A percentile compares a stretch with the other conserved stretches of the same genome.
Conservation (phyloP, 352 stramenopile genomes). For the Globisporangium megalacanthum region DNA sequence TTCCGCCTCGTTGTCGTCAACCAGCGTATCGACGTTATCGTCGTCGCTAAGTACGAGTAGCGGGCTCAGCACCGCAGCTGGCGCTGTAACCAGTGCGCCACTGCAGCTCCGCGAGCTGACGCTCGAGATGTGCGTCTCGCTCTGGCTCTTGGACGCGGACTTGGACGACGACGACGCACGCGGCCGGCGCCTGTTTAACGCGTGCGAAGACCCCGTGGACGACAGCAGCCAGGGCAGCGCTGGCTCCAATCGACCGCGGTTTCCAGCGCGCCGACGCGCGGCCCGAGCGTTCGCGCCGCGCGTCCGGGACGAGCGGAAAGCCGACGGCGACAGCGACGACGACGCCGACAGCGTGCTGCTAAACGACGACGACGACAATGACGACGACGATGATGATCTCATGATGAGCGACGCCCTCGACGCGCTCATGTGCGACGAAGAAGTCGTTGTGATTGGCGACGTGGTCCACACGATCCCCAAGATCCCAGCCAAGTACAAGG, state of each 20-base stretch:
- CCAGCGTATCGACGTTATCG: not conserved
- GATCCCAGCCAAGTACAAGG: constrained; percentile 87
- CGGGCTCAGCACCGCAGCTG: not conserved
- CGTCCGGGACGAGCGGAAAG: constrained; percentile 15
- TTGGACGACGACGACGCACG: constrained; percentile 28
- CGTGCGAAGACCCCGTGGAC: constrained; percentile 38
- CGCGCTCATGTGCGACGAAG: constrained; percentile 13
- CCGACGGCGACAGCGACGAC: constrained; percentile 12
- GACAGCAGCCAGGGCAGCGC: constrained; percentile 12
- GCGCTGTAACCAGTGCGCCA: not conserved
- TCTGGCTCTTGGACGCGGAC: constrained; percentile 72
- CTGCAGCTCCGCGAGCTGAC: constrained; percentile 61
- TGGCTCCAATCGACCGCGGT: not conserved
- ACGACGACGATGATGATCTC: constrained; percentile 27
- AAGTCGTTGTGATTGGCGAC: constrained; percentile 24
- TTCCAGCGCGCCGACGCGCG: constrained; percentile 3
- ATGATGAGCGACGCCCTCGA: constrained; percentile 25
- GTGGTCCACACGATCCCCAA: constrained; percentile 65
- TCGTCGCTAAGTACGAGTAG: no score
- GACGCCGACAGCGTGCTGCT: not conserved
- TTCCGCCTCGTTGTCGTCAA: not conserved
- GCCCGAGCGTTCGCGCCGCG: not conserved
- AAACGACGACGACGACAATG: constrained; percentile 5
- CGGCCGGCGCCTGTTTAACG: constrained; percentile 4
- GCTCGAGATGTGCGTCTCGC: constrained; percentile 82